These are phyloP conservation scores for Leccinellum albellum DNA, from an alignment of 768 basidiomycete species.

Conservation along the genomic window DNA sequence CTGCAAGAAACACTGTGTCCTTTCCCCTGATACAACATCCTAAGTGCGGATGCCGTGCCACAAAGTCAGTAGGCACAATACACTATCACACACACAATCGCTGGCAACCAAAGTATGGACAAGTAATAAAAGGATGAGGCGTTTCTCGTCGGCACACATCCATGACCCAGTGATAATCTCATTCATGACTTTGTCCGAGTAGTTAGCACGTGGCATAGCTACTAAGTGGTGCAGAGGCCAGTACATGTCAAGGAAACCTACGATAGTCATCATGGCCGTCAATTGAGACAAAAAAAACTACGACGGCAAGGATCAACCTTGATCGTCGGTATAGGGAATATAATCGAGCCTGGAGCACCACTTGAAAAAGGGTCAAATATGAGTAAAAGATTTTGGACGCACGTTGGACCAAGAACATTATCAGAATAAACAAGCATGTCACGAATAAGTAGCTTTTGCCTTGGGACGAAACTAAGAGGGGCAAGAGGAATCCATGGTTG, in stretches of 20 bases:
- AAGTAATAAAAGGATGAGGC: not conserved
- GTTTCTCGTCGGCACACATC: not conserved
- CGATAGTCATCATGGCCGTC: slow-evolving; percentile 3
- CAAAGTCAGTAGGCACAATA: slow-evolving; percentile 5
- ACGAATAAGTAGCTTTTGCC: slow-evolving; percentile 5
- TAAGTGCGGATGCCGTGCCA: not conserved
- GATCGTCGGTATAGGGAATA: slow-evolving; percentile 10
- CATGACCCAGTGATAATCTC: not conserved
- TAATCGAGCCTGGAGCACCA: slow-evolving; percentile 14
- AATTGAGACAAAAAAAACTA: slow-evolving; percentile 7
- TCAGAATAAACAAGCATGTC: not conserved
- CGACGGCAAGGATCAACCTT: not conserved
- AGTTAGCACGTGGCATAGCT: not conserved
- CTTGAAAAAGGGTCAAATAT: not conserved
- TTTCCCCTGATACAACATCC: not conserved
- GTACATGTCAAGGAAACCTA: slow-evolving; percentile 5
- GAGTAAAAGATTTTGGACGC: not conserved
- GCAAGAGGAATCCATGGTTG: not conserved
- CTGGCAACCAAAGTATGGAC: slow-evolving; percentile 10
- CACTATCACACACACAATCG: too few relatives aligned
- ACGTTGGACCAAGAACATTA: slow-evolving; percentile 2
- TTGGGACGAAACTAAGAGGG: not conserved
- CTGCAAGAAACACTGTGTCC: not conserved
- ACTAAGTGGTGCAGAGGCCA: not conserved
- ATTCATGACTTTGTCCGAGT: not conserved